Percentiles rank a stretch among this genome's conserved stretches.
Evolutionary conservation across 1,284 basidiomycete species (phyloP).

Genomic region (Neonothopanus nambi): DNA sequence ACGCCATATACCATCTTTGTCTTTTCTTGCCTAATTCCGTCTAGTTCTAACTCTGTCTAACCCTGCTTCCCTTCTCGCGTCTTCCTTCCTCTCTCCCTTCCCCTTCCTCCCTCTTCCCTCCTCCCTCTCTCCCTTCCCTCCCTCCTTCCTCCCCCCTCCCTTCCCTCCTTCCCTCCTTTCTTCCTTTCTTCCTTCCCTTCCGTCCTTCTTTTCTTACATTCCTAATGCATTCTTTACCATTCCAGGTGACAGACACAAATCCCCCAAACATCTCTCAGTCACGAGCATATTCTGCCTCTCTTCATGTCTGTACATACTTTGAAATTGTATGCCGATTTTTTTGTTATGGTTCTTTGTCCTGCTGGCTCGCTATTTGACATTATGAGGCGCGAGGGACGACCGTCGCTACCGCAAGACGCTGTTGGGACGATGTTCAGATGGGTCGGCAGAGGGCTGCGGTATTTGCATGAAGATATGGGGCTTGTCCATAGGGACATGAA

Average conservation of each 20-base stretch:
- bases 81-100: constrained; percentile 54
- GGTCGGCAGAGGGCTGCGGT: constrained; percentile 83
- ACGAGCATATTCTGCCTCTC: constrained; percentile 75
- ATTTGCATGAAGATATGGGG: constrained; percentile 78
- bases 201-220: too few species aligned
- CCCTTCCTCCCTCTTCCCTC: constrained; percentile 36
- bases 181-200: constrained; percentile 1
- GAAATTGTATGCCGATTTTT: too few species aligned
- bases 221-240: too few species aligned
- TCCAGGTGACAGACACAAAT: constrained; percentile 75
- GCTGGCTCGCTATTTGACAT: constrained; percentile 87
- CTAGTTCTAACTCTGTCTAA: too few species aligned
- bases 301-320: constrained; percentile 69
- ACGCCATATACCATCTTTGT: too few species aligned
- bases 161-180: neutral
- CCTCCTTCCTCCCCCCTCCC: neutral
- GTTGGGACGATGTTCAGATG: constrained; percentile 89
- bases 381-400: constrained; percentile 67
- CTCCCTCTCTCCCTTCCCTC: constrained; percentile 53
- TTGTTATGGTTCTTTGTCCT: constrained; percentile 82
- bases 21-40: too few species aligned
- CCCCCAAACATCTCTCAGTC: constrained; percentile 79
- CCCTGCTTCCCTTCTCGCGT: too few species aligned
- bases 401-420: constrained; percentile 69
- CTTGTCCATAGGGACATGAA: constrained; percentile 94